These are phyloP conservation scores for Trichophaea hybrida DNA, from an alignment of 2,329 filamentous ascomycete species.

Conservation along the genomic window DNA sequence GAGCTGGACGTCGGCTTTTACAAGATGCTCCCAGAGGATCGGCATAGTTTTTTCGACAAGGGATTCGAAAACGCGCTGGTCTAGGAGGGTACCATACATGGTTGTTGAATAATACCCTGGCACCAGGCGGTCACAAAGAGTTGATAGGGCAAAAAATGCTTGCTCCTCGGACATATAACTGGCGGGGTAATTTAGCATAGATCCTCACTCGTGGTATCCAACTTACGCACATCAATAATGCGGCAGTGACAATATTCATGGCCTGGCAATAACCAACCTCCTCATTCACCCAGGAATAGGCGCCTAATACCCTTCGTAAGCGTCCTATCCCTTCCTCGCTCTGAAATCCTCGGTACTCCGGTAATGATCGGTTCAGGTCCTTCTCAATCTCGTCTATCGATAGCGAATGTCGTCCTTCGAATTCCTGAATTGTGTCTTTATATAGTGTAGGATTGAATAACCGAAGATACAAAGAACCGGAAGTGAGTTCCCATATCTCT, in stretches of 20 bases:
- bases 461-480: constrained; percentile 76
- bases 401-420: constrained; percentile 71
- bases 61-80: constrained; percentile 94
- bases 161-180: constrained; percentile 92
- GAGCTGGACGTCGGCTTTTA: constrained; percentile 89
- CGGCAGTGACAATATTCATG: constrained; percentile 98
- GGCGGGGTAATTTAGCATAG: constrained; percentile 22
- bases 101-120: constrained; percentile 97
- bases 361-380: constrained; percentile 86
- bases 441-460: constrained; percentile 76
- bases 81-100: constrained; percentile 95
- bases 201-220: neutral
- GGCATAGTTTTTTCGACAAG: constrained; percentile 99
- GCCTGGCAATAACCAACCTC: constrained; percentile 97
- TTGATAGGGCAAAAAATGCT: constrained; percentile 84
- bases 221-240: constrained; percentile 62
- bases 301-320: constrained; percentile 77
- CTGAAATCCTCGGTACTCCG: constrained; percentile 95
- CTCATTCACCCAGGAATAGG: constrained; percentile 92
- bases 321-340: constrained; percentile 88
- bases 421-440: constrained; percentile 68
- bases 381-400: constrained; percentile 99
- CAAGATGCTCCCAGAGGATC: constrained; percentile 93
- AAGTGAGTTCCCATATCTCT: constrained; percentile 91
- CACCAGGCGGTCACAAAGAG: constrained; percentile 80